These are phyloP conservation scores for Erysimum pusillum DNA, from an alignment of 441 rosid genomes.

Conservation along the genomic window DNA sequence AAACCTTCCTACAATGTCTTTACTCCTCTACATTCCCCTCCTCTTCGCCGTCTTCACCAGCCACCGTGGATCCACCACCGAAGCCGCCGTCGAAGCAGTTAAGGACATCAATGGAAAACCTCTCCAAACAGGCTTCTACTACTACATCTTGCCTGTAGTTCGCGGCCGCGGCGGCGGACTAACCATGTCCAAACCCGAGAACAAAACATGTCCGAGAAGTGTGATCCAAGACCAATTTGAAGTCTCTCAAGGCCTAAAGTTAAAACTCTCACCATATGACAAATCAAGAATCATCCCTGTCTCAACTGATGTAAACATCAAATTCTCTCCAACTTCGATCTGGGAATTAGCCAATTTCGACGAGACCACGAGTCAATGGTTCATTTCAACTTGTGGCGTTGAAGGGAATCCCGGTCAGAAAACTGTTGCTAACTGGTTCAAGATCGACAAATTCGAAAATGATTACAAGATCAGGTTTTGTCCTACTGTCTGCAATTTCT, in stretches of 20 bases:
- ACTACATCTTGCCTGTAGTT: slow-evolving; percentile 61
- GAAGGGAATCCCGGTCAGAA: slow-evolving; percentile 59
- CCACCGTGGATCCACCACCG: slow-evolving; percentile 32
- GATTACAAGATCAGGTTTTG: slow-evolving; percentile 65
- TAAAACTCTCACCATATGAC: slow-evolving; percentile 52
- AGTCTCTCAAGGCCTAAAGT: slow-evolving; percentile 54
- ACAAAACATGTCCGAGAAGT: slow-evolving; percentile 33
- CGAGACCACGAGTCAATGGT: slow-evolving; percentile 48
- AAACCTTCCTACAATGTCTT: slow-evolving; percentile 36
- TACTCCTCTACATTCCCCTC: slow-evolving; percentile 21
- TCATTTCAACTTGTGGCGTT: slow-evolving; percentile 58
- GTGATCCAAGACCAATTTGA: slow-evolving; percentile 58
- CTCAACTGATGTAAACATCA: slow-evolving; percentile 63
- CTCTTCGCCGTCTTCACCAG: slow-evolving; percentile 27
- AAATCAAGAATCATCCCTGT: slow-evolving; percentile 46
- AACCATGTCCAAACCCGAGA: slow-evolving; percentile 49
- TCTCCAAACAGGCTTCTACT: slow-evolving; percentile 48
- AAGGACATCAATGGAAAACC: slow-evolving; percentile 47
- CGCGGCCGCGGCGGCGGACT: slow-evolving; percentile 69
- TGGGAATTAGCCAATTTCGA: slow-evolving; percentile 58
- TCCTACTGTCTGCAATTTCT: slow-evolving; percentile 61
- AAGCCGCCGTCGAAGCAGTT: slow-evolving; percentile 47
- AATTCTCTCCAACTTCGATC: slow-evolving; percentile 51
- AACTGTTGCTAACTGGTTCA: slow-evolving; percentile 61
- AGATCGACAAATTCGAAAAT: slow-evolving; percentile 54